phyloP scores from a whole-genome alignment of 192 early-diverging fungal genomes.

The Globomyces pollinis-pini region DNA sequence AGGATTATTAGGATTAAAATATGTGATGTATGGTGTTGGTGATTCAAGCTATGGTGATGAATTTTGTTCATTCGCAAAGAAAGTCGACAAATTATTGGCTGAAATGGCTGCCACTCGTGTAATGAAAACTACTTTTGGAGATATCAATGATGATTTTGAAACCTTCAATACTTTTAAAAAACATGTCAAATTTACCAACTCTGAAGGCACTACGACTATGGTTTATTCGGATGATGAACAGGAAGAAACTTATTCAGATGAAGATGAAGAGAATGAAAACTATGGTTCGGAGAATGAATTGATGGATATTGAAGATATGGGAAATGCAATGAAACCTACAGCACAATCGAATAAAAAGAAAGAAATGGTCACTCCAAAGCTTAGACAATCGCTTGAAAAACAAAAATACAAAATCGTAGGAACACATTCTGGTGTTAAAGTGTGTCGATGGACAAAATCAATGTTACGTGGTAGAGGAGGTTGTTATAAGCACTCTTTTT shows the following conservation, averaged over 20 bases:
- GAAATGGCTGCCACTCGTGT: constrained; percentile 55
- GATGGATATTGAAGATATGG: constrained; percentile 21
- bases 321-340: constrained; percentile 20
- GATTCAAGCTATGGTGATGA: constrained; percentile 60
- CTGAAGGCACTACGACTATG: not conserved
- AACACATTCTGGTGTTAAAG: constrained; percentile 64
- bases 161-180: constrained; percentile 18
- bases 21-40: constrained; percentile 65
- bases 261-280: constrained; percentile 17
- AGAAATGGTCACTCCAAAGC: constrained; percentile 66
- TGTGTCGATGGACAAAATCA: constrained; percentile 73
- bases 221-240: not conserved
- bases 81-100: constrained; percentile 52
- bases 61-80: constrained; percentile 45
- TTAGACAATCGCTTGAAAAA: constrained; percentile 59
- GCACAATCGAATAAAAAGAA: constrained; percentile 29
- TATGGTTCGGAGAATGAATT: constrained; percentile 19
- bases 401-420: constrained; percentile 70
- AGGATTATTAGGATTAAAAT: constrained; percentile 43
- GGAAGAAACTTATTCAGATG: constrained; percentile 10
- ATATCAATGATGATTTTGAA: constrained; percentile 48
- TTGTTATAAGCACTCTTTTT: constrained; percentile 73
- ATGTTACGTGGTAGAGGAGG: constrained; percentile 62
- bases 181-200: not conserved
- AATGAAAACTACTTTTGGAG: constrained; percentile 51